Evolutionary conservation across 2,329 filamentous ascomycete species (phyloP).

Genomic region (Fusarium hostae): DNA sequence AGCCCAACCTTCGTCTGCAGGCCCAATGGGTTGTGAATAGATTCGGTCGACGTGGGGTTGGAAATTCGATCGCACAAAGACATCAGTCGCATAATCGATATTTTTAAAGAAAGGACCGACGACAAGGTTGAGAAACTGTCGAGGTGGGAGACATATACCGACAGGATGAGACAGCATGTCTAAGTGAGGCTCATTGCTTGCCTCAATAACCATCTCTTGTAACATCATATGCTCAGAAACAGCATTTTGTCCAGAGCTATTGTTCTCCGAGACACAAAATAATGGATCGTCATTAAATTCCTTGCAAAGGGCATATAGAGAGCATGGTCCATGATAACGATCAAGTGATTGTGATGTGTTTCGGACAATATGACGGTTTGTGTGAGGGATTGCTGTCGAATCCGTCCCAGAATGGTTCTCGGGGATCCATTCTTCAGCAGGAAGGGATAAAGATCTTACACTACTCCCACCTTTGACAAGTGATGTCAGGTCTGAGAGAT

Average conservation of each 20-base stretch:
- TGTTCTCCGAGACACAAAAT: conserved; percentile 10
- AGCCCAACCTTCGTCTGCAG: conserved; percentile 42
- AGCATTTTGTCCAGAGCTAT: not conserved
- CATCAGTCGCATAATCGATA: conserved; percentile 40
- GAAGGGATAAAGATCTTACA: conserved; percentile 11
- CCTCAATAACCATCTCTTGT: conserved; percentile 39
- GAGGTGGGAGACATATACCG: conserved; percentile 35
- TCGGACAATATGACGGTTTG: conserved; percentile 37
- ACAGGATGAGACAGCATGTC: conserved; percentile 35
- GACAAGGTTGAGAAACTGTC: conserved; percentile 43
- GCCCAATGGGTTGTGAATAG: conserved; percentile 35
- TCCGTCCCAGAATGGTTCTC: conserved; percentile 5
- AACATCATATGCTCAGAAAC: conserved; percentile 22
- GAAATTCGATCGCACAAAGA: conserved; percentile 39
- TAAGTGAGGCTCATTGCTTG: conserved; percentile 35
- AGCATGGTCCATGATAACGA: conserved; percentile 42
- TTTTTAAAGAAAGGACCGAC: conserved; percentile 42
- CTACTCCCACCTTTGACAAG: conserved; percentile 37
- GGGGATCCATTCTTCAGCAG: conserved; percentile 14
- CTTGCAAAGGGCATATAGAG: conserved; percentile 41
- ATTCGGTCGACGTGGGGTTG: conserved; percentile 40
- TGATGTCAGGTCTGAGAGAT: conserved; percentile 43
- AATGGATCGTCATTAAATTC: conserved; percentile 39
- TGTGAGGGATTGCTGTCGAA: not conserved
- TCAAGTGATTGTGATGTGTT: conserved; percentile 33